A percentile compares a stretch with the other conserved stretches of the same genome.
phyloP scores from a whole-genome alignment of 257 asterid species.

The Solanum bulbocastanum region DNA sequence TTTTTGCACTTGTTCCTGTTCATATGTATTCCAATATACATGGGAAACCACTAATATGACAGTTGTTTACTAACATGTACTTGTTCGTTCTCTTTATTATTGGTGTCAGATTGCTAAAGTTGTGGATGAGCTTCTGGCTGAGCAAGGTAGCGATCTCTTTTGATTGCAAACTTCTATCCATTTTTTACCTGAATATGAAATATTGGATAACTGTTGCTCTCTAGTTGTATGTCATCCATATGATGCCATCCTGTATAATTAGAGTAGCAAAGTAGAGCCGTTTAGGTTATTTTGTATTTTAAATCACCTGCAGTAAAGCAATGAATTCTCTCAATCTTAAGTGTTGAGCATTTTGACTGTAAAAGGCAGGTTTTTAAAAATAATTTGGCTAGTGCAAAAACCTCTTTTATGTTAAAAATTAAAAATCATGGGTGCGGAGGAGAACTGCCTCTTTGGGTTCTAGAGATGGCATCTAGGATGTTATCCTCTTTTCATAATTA shows the following conservation, averaged over 20 bases:
- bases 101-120: conserved; percentile 69
- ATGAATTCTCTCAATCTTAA: not conserved
- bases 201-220: not conserved
- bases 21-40: not conserved
- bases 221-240: not conserved
- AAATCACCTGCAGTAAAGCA: not conserved
- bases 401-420: not conserved
- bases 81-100: conserved; percentile 8
- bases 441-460: not conserved
- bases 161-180: not conserved
- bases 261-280: not conserved
- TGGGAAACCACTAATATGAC: not conserved
- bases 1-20: not conserved
- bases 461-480: not conserved
- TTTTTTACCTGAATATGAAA: not conserved
- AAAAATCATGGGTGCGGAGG: not conserved
- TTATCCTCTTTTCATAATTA: not conserved
- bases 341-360: not conserved
- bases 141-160: conserved; percentile 50
- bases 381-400: not conserved
- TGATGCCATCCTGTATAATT: not conserved
- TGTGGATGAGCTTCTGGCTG: conserved; percentile 58
- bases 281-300: not conserved
- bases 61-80: not conserved
- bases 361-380: not conserved